These are phyloP conservation scores for Sarcodon sp. DNA, from an alignment of 768 basidiomycete genomes.

Conservation along the genomic window DNA sequence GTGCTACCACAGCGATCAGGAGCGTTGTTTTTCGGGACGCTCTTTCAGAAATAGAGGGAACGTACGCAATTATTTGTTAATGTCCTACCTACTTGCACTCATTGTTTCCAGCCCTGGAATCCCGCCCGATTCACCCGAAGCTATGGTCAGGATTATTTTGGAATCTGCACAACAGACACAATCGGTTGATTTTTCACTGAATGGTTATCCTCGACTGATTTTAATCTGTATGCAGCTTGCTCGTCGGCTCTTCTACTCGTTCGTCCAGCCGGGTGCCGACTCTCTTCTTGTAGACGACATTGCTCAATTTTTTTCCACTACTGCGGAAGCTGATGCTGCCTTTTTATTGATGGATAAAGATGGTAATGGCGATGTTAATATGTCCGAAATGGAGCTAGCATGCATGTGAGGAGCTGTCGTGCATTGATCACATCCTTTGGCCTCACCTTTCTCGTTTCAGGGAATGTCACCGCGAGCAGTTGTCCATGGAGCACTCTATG, in stretches of 20 bases:
- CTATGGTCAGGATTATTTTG: slow-evolving; percentile 69
- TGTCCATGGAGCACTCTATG: slow-evolving; percentile 80
- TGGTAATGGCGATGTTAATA: slow-evolving; percentile 56
- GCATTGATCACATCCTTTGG: not conserved
- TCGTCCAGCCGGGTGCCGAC: slow-evolving; percentile 46
- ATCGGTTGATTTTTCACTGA: slow-evolving; percentile 25
- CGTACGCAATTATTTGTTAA: too few relatives aligned
- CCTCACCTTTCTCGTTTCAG: slow-evolving; percentile 19
- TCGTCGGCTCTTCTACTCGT: slow-evolving; percentile 78
- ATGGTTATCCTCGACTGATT: not conserved
- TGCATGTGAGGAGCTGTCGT: slow-evolving; percentile 35
- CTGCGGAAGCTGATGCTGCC: slow-evolving; percentile 55
- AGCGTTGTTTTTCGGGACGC: slow-evolving; percentile 52
- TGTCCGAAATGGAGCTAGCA: slow-evolving; percentile 66
- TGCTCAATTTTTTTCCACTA: slow-evolving; percentile 49
- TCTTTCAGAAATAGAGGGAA: slow-evolving; percentile 6
- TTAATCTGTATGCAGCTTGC: slow-evolving; percentile 41
- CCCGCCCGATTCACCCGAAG: slow-evolving; percentile 79
- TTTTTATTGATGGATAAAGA: slow-evolving; percentile 63
- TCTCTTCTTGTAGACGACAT: slow-evolving; percentile 59
- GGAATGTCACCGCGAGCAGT: slow-evolving; percentile 75
- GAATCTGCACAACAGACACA: slow-evolving; percentile 73
- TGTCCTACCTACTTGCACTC: too few relatives aligned
- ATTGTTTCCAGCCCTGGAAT: slow-evolving; percentile 43
- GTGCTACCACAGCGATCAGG: slow-evolving; percentile 61